Evolutionary conservation across 768 basidiomycete genomes (phyloP).

Genomic region (Lactifluus hygrophoroides): DNA sequence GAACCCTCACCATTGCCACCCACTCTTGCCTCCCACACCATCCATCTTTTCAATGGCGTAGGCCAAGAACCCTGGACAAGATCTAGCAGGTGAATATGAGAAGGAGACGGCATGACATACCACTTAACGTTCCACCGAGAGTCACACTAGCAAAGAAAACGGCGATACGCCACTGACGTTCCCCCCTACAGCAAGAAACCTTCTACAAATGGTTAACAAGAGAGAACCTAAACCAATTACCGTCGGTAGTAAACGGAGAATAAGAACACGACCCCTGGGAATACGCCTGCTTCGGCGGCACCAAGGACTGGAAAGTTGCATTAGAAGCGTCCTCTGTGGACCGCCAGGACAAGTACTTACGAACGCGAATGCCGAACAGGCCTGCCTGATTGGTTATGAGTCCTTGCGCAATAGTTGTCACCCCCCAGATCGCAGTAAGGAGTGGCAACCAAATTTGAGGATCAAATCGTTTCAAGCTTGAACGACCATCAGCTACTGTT

Average conservation of each 20-base stretch:
- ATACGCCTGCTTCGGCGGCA: constrained; percentile 44
- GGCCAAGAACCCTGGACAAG: constrained; percentile 44
- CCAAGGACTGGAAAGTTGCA: no score
- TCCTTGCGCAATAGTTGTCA: constrained; percentile 46
- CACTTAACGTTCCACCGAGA: constrained; percentile 56
- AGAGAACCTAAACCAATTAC: constrained; percentile 18
- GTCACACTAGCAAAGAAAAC: constrained; percentile 56
- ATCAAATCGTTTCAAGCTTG: constrained; percentile 48
- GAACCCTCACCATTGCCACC: constrained; percentile 47
- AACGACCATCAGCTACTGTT: neutral
- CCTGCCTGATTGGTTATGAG: constrained; percentile 45
- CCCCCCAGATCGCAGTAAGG: constrained; percentile 51
- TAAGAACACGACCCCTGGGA: constrained; percentile 36
- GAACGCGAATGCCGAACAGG: constrained; percentile 46
- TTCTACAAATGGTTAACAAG: neutral
- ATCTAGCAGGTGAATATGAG: neutral
- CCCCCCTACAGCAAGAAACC: constrained; percentile 31
- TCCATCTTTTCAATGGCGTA: constrained; percentile 53
- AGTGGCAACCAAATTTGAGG: constrained; percentile 55
- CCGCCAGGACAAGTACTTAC: no score
- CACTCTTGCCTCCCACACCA: constrained; percentile 47
- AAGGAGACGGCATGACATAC: constrained; percentile 26
- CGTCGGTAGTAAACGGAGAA: constrained; percentile 54
- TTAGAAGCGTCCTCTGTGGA: no score
- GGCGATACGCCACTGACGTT: constrained; percentile 53